phyloP scores from a whole-genome alignment of 1,139 yeast species.

The Lodderomyces elongisporus region DNA sequence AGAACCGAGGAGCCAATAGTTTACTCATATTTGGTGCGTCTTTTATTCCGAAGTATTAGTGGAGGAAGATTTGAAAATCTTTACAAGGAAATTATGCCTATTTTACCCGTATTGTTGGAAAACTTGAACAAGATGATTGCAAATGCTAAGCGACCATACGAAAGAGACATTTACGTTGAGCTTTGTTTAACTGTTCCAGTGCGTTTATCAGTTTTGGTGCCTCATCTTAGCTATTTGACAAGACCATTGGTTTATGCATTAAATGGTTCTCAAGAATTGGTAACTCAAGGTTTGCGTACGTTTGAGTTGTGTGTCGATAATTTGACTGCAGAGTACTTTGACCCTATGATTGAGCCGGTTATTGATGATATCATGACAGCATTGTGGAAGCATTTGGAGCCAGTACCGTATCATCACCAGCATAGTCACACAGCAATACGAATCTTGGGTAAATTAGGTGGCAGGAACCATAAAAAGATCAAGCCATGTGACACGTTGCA shows the following conservation, averaged over 20 bases:
- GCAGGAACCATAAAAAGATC: constrained; percentile 83
- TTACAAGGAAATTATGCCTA: constrained; percentile 88
- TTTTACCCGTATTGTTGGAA: constrained; percentile 79
- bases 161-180: constrained; percentile 90
- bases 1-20: constrained; percentile 90
- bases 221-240: constrained; percentile 82
- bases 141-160: constrained; percentile 83
- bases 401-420: constrained; percentile 88
- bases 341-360: constrained; percentile 94
- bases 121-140: constrained; percentile 78
- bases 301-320: constrained; percentile 96
- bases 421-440: constrained; percentile 94
- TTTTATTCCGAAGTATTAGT: constrained; percentile 88
- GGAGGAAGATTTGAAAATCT: constrained; percentile 93
- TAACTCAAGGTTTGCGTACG: constrained; percentile 89
- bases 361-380: constrained; percentile 92
- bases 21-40: constrained; percentile 81
- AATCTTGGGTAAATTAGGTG: constrained; percentile 92
- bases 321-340: constrained; percentile 91
- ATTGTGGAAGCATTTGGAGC: constrained; percentile 84
- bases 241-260: constrained; percentile 88
- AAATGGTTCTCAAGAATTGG: constrained; percentile 86
- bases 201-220: constrained; percentile 84
- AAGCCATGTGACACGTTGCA: constrained; percentile 66
- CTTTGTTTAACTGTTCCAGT: constrained; percentile 95